Evolutionary conservation across 257 asterid genomes (phyloP).

Genomic region (Nicotiana knightiana): DNA sequence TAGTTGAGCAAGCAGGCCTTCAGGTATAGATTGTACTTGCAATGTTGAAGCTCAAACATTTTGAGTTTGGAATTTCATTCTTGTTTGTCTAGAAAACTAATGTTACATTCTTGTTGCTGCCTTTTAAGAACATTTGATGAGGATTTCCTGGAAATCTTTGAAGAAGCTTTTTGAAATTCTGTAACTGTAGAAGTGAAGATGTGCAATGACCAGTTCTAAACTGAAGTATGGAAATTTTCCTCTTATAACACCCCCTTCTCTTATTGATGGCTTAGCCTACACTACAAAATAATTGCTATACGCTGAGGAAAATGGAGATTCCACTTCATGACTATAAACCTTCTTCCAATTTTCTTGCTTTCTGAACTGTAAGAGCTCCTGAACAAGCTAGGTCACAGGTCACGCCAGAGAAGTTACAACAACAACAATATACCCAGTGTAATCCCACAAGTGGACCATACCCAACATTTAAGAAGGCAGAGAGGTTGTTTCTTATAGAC

Average conservation of each 20-base stretch:
- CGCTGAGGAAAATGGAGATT: not conserved
- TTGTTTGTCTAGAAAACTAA: not conserved
- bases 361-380: not conserved
- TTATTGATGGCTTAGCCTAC: not conserved
- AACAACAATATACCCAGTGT: too few species aligned
- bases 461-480: too few species aligned
- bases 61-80: not conserved
- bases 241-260: not conserved
- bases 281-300: not conserved
- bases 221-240: not conserved
- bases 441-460: not conserved
- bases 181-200: not conserved
- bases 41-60: constrained; percentile 7
- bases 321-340: not conserved
- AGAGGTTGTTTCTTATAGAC: too few species aligned
- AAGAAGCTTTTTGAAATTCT: not conserved
- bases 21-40: constrained; percentile 29
- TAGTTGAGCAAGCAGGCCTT: constrained; percentile 76
- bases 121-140: not conserved
- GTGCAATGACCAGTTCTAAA: not conserved
- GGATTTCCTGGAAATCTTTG: not conserved
- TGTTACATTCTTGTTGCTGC: not conserved
- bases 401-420: too few species aligned
- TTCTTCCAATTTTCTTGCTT: not conserved
- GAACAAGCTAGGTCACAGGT: not conserved